Percentiles rank a stretch among this genome's conserved stretches.
Evolutionary conservation across 441 rosid genomes (phyloP).

Genomic region (Syzygium syzygioides): DNA sequence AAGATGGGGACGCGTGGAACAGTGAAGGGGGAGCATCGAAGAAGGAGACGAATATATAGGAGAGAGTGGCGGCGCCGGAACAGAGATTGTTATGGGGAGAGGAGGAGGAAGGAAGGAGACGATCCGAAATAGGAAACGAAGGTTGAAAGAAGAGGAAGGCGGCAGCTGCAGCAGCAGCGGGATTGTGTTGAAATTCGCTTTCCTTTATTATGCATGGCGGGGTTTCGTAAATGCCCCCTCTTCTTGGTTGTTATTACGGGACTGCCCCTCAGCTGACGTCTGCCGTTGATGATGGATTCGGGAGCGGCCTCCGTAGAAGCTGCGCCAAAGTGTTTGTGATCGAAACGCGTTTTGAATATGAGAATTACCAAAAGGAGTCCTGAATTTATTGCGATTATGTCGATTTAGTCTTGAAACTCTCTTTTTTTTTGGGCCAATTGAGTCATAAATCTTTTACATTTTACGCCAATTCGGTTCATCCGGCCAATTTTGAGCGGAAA

Average conservation of each 20-base stretch:
- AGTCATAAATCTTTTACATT: too few species aligned
- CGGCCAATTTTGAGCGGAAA: too few species aligned
- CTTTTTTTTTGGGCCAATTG: too few species aligned
- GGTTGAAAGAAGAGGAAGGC: not conserved
- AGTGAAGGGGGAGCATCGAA: not conserved
- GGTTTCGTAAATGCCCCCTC: not conserved
- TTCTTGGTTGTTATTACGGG: not conserved
- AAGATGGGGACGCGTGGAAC: not conserved
- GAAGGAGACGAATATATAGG: not conserved
- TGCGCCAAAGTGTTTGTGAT: not conserved
- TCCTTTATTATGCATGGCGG: not conserved
- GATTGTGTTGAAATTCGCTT: not conserved
- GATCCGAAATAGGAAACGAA: not conserved
- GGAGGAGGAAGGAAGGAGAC: not conserved
- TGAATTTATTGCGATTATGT: too few species aligned
- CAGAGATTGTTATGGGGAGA: not conserved
- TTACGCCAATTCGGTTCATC: too few species aligned
- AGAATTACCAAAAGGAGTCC: too few species aligned
- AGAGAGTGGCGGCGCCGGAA: not conserved
- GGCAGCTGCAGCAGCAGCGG: not conserved
- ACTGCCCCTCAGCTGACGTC: not conserved
- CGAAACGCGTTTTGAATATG: too few species aligned
- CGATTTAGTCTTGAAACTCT: too few species aligned
- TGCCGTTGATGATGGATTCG: not conserved
- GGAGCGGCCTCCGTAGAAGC: too few species aligned